Evolutionary conservation across 177 flowering plant genomes (phyloP), one percentile per base, ranked within the genome.

Genomic region (Vitis hybrid): DNA sequence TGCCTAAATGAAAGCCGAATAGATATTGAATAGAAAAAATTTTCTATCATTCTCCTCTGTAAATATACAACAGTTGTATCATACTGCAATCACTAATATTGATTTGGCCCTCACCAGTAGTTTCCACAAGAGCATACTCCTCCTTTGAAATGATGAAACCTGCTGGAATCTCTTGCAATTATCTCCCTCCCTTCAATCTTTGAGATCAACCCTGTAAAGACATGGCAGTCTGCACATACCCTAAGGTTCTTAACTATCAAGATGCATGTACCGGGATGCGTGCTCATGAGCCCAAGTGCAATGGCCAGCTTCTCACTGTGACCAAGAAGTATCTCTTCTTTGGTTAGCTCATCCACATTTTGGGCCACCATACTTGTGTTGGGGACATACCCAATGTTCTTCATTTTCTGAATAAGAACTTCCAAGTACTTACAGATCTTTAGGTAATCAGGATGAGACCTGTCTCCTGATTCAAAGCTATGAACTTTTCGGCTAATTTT

Each of bases 401-500:
- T 81, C 79, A 83, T 65, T 57, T 67, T 81, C 67, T 62, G 56
- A 15, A 72, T 12, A 13, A 84, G 71, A 15, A 64, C 56, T 49
- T 64, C 17, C 58, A 82, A 58, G 64, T 78, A 80, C 27, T 32
- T 13, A 49, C 63, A 57, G 52, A 84, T 80, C 61, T 75, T 68
- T 59, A 61, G 64, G 27, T 60, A 56, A 11, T 50, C 76, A 27
- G 81, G 82, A 67, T 82, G 85, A 57, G 81, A 74, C 57, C 79
- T 75, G 56, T 82, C 87, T 67, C 82, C 82, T 14, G 87, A 82
- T 68, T 77, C 82, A 69, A 84, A 84, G 50, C 73, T 71, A 65
- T 84, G 85, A 59, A 84, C 75, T 46, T 13, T 72, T 70, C 72
- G 59, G 15, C 78, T 72, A 51, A 81, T 74, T 74, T 85, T 86